These are phyloP conservation scores for Pelargonium exstipulatum DNA, from an alignment of 441 rosid genomes.

Conservation along the genomic window DNA sequence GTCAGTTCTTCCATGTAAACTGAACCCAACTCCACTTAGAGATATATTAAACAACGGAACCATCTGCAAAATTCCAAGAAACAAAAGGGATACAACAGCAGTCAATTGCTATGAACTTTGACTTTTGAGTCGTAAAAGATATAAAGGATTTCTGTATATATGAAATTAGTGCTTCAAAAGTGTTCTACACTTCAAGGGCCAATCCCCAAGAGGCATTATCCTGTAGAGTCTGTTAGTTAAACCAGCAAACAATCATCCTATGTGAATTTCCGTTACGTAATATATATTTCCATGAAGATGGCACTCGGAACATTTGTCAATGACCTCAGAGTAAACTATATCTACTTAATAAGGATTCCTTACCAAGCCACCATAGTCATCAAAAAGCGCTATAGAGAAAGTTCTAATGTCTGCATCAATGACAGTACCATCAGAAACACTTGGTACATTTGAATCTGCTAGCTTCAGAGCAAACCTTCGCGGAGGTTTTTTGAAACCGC, in stretches of 20 bases:
- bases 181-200: neutral
- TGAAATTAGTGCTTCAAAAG: neutral
- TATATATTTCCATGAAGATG: neutral
- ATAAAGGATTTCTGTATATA: neutral
- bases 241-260: neutral
- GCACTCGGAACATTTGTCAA: neutral
- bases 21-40: conserved; percentile 65
- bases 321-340: conserved; percentile 13
- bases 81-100: conserved; percentile 14
- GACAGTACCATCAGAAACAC: conserved; percentile 66
- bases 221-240: neutral
- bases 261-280: neutral
- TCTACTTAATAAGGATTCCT: conserved; percentile 25
- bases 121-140: neutral
- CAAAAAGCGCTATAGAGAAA: conserved; percentile 87
- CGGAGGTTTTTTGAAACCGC: conserved; percentile 85
- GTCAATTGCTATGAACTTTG: conserved; percentile 3
- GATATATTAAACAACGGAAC: conserved; percentile 88
- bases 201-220: neutral
- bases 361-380: conserved; percentile 97
- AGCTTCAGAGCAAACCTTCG: conserved; percentile 86
- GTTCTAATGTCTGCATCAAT: conserved; percentile 70
- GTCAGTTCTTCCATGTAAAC: conserved; percentile 60
- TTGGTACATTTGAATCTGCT: conserved; percentile 54
- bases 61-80: conserved; percentile 59